phyloP scores from a whole-genome alignment of 2,329 filamentous ascomycete species.

The Cadophora sp. region DNA sequence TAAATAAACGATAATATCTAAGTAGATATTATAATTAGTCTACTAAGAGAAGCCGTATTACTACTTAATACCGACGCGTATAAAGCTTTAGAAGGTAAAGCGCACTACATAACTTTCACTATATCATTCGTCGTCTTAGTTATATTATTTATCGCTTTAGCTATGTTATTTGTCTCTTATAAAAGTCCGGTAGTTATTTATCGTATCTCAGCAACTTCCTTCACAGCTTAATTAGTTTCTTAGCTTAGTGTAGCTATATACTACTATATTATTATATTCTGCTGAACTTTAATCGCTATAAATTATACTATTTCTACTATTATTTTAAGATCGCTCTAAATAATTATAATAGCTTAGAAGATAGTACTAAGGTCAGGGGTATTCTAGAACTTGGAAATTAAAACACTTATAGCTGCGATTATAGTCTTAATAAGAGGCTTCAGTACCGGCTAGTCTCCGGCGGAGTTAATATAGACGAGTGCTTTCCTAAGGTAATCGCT shows the following conservation, averaged over 20 bases:
- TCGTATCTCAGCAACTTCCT: slow-evolving; percentile 15
- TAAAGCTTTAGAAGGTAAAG: neutral
- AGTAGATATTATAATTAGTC: slow-evolving; percentile 32
- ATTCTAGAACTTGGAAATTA: slow-evolving; percentile 25
- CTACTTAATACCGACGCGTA: slow-evolving; percentile 7
- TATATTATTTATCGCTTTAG: slow-evolving; percentile 9
- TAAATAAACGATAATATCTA: slow-evolving; percentile 28
- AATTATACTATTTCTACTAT: slow-evolving; percentile 5
- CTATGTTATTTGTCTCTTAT: slow-evolving; percentile 20
- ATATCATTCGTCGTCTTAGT: slow-evolving; percentile 14
- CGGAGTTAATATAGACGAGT: slow-evolving; percentile 22
- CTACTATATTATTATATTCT: slow-evolving; percentile 16
- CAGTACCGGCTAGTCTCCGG: slow-evolving; percentile 17
- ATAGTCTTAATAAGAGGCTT: slow-evolving; percentile 21
- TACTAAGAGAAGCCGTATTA: slow-evolving; percentile 24
- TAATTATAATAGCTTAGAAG: no score
- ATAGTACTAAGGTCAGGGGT: slow-evolving; percentile 9
- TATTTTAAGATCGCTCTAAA: slow-evolving; percentile 19
- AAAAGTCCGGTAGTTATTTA: slow-evolving; percentile 16
- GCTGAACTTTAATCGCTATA: slow-evolving; percentile 17
- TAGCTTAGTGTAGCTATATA: slow-evolving; percentile 17
- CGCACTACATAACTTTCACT: slow-evolving; percentile 3
- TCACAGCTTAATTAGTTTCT: slow-evolving; percentile 20
- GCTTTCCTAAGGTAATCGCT: no score
- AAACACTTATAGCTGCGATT: slow-evolving; percentile 20